phyloP scores from a whole-genome alignment of 2,329 filamentous ascomycete species.

The Alternaria panax region DNA sequence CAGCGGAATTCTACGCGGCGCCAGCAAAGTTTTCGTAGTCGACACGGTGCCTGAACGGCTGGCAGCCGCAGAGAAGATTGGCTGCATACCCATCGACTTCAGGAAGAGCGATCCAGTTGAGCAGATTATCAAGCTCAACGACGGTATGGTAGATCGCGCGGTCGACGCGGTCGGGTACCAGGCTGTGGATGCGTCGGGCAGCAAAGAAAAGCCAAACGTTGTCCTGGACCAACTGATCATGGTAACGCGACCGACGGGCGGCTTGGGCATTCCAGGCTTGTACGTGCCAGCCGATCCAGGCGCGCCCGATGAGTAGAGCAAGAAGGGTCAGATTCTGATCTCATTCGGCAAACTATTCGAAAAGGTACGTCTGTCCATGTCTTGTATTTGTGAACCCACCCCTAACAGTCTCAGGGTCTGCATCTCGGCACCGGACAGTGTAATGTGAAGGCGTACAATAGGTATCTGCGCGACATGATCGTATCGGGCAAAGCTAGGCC shows the following conservation, averaged over 20 bases:
- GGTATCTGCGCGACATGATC: constrained; percentile 71
- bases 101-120: constrained; percentile 66
- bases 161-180: constrained; percentile 74
- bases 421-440: constrained; percentile 69
- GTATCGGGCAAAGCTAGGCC: constrained; percentile 70
- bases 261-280: constrained; percentile 67
- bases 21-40: constrained; percentile 67
- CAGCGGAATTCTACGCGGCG: constrained; percentile 66
- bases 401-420: constrained; percentile 57
- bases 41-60: constrained; percentile 69
- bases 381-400: not conserved
- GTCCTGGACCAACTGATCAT: constrained; percentile 70
- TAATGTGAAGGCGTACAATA: constrained; percentile 73
- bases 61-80: constrained; percentile 67
- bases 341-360: constrained; percentile 74
- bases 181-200: constrained; percentile 62
- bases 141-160: constrained; percentile 68
- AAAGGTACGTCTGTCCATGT: constrained; percentile 56
- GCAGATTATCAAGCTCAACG: constrained; percentile 66
- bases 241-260: constrained; percentile 68
- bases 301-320: constrained; percentile 66
- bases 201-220: constrained; percentile 67
- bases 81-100: constrained; percentile 68
- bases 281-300: constrained; percentile 66
- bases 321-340: constrained; percentile 69